Evolutionary conservation across 129 eudicot genomes (phyloP).

Genomic region (Tanacetum coccineum): DNA sequence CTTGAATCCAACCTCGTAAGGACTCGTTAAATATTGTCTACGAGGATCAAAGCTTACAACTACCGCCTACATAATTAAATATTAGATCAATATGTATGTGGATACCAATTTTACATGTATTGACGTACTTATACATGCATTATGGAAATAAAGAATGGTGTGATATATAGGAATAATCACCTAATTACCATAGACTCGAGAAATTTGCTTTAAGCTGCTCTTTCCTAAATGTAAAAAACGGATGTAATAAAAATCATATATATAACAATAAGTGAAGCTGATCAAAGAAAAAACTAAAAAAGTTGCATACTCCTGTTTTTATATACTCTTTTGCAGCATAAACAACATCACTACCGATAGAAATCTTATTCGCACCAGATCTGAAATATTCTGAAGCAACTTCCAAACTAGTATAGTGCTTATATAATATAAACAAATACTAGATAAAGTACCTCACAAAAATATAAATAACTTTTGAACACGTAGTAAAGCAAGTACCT

Average conservation of each 20-base stretch:
- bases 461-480: background rate
- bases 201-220: conserved; percentile 92
- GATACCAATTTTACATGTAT: background rate
- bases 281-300: background rate
- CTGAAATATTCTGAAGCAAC: conserved; percentile 97
- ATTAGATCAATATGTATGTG: conserved; percentile 10
- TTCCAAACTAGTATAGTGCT: conserved; percentile 92
- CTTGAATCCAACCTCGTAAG: conserved; percentile 60
- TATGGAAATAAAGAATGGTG: background rate
- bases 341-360: conserved; percentile 98
- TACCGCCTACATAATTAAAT: conserved; percentile 66
- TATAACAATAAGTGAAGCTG: background rate
- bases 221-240: conserved; percentile 58
- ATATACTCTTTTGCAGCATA: conserved; percentile 99
- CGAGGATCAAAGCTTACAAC: conserved; percentile 99
- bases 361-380: conserved; percentile 96
- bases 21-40: conserved; percentile 70
- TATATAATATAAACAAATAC: conserved; percentile 10
- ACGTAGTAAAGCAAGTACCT: conserved; percentile 71
- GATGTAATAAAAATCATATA: background rate
- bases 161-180: too few relatives aligned
- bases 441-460: background rate
- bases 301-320: conserved; percentile 53
- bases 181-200: too few relatives aligned
- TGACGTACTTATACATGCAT: background rate